Evolutionary conservation across 192 early-diverging fungal species (phyloP), one percentile per base, ranked within the genome.

Genomic region (Tieghemiomyces parasiticus): DNA sequence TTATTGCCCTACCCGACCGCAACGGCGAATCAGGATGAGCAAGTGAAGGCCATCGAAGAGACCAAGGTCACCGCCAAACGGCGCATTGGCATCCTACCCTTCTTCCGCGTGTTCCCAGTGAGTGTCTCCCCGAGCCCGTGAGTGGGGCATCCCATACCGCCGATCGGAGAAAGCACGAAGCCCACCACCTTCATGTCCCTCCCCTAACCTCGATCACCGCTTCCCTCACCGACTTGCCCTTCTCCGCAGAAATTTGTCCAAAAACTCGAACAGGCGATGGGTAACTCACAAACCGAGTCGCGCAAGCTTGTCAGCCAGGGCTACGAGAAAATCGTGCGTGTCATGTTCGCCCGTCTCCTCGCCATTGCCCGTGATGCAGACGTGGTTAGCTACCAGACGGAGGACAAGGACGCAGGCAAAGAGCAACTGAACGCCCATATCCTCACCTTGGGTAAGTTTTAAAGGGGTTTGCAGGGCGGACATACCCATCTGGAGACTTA

Each of bases 391-490:
- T 65, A 67, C 29, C 69, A 80, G 28, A 73, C 70, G n/a, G 91
- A 89, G 59, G 92, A 92, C 54, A 90, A 92, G 71, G 81, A 86
- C 45, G 72, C 69, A 35, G 68, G 69, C 22, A 88, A 88, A 67
- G 89, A 88, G 56, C 83, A 88, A 63, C 75, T 94, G 49, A 92
- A 97, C 69, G 83, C 87, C 0, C 88, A 90, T 64, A 90, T 92
- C 31, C 69, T 92, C 63, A 80, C 77, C 32, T 70, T 93, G 59
- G 83, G 82, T 82, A 70, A 60, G 67, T 52, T 42, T n/a, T n/a
- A n/a, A n/a, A n/a, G n/a, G n/a, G 45, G 24, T 30, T 42, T 42
- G 38, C 16, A 42, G 38, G 6, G 38, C 38, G 6, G 8, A 42
- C 8, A 10, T 42, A 10, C 38, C 6, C 8, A 42, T 6, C 16